phyloP scores from a whole-genome alignment of 1,284 basidiomycete species.

The Naganishia sp. region DNA sequence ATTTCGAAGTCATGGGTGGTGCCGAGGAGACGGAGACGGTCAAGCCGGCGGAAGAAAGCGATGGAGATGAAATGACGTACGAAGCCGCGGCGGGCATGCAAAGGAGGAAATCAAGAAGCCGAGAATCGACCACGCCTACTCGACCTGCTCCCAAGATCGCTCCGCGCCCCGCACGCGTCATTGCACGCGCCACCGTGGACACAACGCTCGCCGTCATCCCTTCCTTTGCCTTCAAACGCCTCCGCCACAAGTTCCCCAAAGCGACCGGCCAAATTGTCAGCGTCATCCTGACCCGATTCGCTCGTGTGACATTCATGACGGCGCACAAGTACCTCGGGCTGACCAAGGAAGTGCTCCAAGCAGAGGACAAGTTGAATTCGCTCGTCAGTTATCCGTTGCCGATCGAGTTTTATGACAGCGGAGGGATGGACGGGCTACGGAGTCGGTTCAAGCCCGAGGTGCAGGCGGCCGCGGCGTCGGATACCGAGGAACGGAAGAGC shows the following conservation, averaged over 20 bases:
- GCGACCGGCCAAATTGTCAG: constrained; percentile 91
- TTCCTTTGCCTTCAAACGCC: constrained; percentile 87
- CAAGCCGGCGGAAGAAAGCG: background rate
- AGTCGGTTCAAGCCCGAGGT: constrained; percentile 66
- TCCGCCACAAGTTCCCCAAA: constrained; percentile 67
- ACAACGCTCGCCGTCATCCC: constrained; percentile 98
- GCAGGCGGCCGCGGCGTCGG: constrained; percentile 1
- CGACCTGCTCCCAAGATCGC: background rate
- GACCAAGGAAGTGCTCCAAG: constrained; percentile 91
- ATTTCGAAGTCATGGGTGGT: constrained; percentile 28
- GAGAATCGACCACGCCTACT: background rate
- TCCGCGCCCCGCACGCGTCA: constrained; percentile 14
- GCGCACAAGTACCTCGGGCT: constrained; percentile 95
- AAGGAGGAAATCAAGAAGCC: background rate
- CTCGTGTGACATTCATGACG: constrained; percentile 87
- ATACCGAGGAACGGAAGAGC: background rate
- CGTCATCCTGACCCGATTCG: constrained; percentile 95
- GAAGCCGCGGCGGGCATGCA: background rate
- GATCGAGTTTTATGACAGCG: constrained; percentile 86
- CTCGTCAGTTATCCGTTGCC: constrained; percentile 94
- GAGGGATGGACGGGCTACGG: constrained; percentile 83
- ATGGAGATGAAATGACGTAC: background rate
- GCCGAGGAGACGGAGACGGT: background rate
- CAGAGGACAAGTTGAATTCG: constrained; percentile 95
- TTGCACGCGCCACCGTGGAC: constrained; percentile 89